Evolutionary conservation across 495 filamentous ascomycete genomes (phyloP).

Genomic region (Trichoderma erinaceum): DNA sequence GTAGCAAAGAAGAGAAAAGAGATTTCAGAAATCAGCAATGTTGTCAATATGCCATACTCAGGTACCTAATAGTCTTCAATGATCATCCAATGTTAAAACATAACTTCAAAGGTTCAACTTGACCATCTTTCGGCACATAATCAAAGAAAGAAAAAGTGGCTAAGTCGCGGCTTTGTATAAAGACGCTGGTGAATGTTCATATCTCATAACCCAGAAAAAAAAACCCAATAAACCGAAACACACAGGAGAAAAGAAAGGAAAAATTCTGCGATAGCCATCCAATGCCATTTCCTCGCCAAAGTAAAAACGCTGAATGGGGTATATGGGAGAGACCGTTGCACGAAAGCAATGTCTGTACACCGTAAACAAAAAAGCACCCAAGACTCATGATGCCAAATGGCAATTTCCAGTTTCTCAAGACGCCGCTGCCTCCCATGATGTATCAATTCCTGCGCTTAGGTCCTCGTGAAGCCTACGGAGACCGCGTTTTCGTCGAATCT

Average conservation of each 20-base stretch:
- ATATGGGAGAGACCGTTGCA: not conserved
- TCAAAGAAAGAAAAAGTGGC: too few species aligned
- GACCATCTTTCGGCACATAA: too few species aligned
- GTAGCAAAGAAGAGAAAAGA: not conserved
- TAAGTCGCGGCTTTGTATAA: too few species aligned
- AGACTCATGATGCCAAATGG: not conserved
- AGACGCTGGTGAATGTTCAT: not conserved
- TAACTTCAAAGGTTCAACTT: too few species aligned
- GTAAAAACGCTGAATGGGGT: not conserved
- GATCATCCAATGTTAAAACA: too few species aligned
- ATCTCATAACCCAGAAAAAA: not conserved
- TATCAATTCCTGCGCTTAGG: not conserved
- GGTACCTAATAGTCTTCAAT: too few species aligned
- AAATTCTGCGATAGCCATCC: not conserved
- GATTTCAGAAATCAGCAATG: too few species aligned
- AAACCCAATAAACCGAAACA: not conserved
- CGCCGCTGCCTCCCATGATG: not conserved
- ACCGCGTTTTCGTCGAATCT: too few species aligned
- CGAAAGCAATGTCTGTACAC: not conserved
- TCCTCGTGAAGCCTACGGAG: not conserved
- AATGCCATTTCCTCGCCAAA: not conserved
- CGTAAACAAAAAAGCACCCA: slow-evolving; percentile 1
- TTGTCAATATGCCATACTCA: too few species aligned
- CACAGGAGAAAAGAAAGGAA: not conserved
- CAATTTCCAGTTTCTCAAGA: not conserved